A percentile compares a stretch with the other conserved stretches of the same genome.
phyloP scores from a whole-genome alignment of 2,329 filamentous ascomycete species.

The Aspergillus jensenii region DNA sequence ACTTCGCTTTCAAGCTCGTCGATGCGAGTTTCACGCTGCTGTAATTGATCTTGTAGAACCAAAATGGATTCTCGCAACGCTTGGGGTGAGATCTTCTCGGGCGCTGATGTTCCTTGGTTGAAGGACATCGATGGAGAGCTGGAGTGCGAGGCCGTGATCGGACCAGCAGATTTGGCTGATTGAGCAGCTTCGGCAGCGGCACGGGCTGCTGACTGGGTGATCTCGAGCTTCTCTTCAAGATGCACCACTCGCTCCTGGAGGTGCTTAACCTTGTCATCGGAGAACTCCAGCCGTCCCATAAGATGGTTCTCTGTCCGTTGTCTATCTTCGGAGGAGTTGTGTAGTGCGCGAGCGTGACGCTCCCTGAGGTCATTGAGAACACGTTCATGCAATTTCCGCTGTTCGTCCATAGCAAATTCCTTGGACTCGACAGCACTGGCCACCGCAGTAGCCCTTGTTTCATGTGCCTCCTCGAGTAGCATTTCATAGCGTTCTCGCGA shows the following conservation, averaged over 20 bases:
- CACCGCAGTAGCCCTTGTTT: slow-evolving; percentile 62
- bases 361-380: slow-evolving; percentile 72
- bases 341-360: slow-evolving; percentile 72
- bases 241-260: slow-evolving; percentile 81
- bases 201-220: slow-evolving; percentile 81
- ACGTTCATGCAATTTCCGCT: slow-evolving; percentile 67
- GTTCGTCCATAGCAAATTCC: slow-evolving; percentile 56
- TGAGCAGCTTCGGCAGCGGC: slow-evolving; percentile 78
- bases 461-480: slow-evolving; percentile 76
- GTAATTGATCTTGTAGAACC: slow-evolving; percentile 93
- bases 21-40: slow-evolving; percentile 86
- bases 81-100: slow-evolving; percentile 90
- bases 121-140: slow-evolving; percentile 50
- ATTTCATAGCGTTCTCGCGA: slow-evolving; percentile 79
- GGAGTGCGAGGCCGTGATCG: slow-evolving; percentile 41
- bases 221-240: slow-evolving; percentile 86
- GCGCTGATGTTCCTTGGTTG: slow-evolving; percentile 51
- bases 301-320: slow-evolving; percentile 77
- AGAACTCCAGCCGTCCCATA: slow-evolving; percentile 75
- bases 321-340: slow-evolving; percentile 75
- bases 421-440: slow-evolving; percentile 54
- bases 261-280: slow-evolving; percentile 80
- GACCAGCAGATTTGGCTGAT: slow-evolving; percentile 50
- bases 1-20: slow-evolving; percentile 79
- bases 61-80: slow-evolving; percentile 94